A percentile compares a stretch with the other conserved stretches of the same genome.
Conservation (phyloP, 352 stramenopile genomes). For the Phytophthora boehmeriae region DNA sequence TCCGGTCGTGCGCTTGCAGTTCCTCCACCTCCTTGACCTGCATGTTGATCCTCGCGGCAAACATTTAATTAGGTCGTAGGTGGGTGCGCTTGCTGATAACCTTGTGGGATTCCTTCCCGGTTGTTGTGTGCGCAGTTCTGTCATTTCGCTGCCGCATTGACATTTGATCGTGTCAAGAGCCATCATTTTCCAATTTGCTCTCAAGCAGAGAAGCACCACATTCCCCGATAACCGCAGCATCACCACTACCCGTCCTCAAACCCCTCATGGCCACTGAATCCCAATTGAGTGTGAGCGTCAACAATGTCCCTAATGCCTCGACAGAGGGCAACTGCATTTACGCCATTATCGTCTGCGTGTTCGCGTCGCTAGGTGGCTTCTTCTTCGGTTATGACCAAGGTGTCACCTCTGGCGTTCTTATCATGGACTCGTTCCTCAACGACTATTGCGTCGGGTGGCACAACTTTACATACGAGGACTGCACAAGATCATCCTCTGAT, state of each 20-base stretch:
- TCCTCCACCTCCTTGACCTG: no score
- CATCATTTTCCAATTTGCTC: slow-evolving; percentile 1
- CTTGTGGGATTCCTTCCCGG: no score
- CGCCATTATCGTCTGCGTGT: slow-evolving; percentile 43
- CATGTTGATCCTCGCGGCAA: no score
- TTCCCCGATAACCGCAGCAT: no score
- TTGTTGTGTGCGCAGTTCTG: background rate
- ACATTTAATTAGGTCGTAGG: no score
- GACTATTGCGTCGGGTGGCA: slow-evolving; percentile 48
- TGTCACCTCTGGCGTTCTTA: slow-evolving; percentile 34
- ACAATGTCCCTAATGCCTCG: slow-evolving; percentile 14
- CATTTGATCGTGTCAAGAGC: background rate
- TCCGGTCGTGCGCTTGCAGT: no score
- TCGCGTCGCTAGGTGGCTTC: slow-evolving; percentile 37
- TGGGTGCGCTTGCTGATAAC: no score
- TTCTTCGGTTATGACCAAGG: slow-evolving; percentile 46
- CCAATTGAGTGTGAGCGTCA: slow-evolving; percentile 16
- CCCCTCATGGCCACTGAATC: slow-evolving; percentile 18
- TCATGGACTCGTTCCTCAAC: slow-evolving; percentile 48
- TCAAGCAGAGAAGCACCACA: background rate
- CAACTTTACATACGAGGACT: slow-evolving; percentile 46
- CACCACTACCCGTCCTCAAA: no score
- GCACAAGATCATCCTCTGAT: slow-evolving; percentile 21
- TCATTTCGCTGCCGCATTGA: background rate
- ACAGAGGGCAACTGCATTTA: slow-evolving; percentile 38